phyloP scores from a whole-genome alignment of 148 eudicot species.

The Silene latifolia region DNA sequence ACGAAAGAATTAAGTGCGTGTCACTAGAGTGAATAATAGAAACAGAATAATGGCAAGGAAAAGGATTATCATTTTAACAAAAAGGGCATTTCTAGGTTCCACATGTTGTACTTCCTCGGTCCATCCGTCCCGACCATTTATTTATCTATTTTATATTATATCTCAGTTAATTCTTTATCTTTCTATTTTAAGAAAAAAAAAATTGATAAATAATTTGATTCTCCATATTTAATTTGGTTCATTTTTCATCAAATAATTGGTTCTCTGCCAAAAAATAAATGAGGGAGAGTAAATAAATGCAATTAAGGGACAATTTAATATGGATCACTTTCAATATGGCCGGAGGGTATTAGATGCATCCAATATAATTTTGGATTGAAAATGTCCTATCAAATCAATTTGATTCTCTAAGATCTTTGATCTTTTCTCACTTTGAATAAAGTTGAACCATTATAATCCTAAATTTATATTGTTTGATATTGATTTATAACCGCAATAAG shows the following conservation, averaged over 20 bases:
- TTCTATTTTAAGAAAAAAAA: too few relatives aligned
- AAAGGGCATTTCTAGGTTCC: constrained; percentile 17
- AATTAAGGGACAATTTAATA: background rate
- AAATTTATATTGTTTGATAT: background rate
- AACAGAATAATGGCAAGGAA: constrained; percentile 11
- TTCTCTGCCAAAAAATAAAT: too few relatives aligned
- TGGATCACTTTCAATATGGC: constrained; percentile 19
- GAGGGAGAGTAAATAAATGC: background rate
- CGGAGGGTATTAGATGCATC: constrained; percentile 9
- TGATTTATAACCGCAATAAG: too few relatives aligned
- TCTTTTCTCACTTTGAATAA: constrained; percentile 25
- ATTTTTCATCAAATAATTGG: too few relatives aligned
- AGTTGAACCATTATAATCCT: constrained; percentile 3
- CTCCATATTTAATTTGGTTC: too few relatives aligned
- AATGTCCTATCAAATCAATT: constrained; percentile 30
- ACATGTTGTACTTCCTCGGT: constrained; percentile 6
- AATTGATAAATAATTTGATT: too few relatives aligned
- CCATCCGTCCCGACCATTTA: too few relatives aligned
- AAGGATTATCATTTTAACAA: constrained; percentile 20
- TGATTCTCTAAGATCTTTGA: constrained; percentile 33
- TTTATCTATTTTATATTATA: too few relatives aligned
- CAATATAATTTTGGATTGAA: constrained; percentile 18
- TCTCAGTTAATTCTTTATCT: too few relatives aligned
- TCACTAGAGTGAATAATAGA: background rate
- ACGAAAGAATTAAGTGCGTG: background rate